Evolutionary conservation across 2,329 filamentous ascomycete species (phyloP), one percentile per base, ranked within the genome.

Genomic region (Talaromyces atroroseus): DNA sequence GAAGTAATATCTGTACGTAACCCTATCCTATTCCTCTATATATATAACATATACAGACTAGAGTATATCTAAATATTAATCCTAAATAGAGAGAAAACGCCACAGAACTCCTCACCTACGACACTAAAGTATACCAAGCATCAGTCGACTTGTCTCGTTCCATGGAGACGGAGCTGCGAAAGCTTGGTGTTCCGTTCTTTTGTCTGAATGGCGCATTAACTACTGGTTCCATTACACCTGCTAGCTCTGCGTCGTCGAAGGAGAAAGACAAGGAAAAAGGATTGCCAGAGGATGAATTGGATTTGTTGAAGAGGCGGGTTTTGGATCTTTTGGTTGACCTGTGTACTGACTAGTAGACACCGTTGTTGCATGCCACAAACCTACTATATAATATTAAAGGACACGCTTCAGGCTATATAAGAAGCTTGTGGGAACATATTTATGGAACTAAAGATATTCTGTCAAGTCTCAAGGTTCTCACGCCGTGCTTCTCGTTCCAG

Each of bases 111-210:
- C 66, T 72, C 29, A 74, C 74, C 20, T 87, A 84, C 64, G 83
- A 87, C 61, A 69, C 71, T 52, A 88, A 88, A 64, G 81, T 88
- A 16, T 81, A 86, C 62, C 77, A 74, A 54, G 84, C 83, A 2
- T 79, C 81, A 51, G 70, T 71, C 42, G 74, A 80, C 11, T 86
- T 88, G 84, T 76, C 80, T 0, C 74, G 76, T n/a, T 78, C 79
- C 14, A 81, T 86, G 69, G 76, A 74, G 6, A 67, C 70, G 1
- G 81, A 83, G 60, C 67, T 88, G 48, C 80, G 81, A 56, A 72
- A 69, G 7, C 66, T 87, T 32, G 82, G 80, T 8, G 78, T 86
- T 36, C 83, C 83, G 0, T 86, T 86, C 65, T 86, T 85, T 63
- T 79, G 78, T 5, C 78, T 80, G n/a, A 74, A 73, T 55, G 62